Conservation (phyloP, 2,329 filamentous ascomycete species). For the Aspergillus carbonarius region DNA sequence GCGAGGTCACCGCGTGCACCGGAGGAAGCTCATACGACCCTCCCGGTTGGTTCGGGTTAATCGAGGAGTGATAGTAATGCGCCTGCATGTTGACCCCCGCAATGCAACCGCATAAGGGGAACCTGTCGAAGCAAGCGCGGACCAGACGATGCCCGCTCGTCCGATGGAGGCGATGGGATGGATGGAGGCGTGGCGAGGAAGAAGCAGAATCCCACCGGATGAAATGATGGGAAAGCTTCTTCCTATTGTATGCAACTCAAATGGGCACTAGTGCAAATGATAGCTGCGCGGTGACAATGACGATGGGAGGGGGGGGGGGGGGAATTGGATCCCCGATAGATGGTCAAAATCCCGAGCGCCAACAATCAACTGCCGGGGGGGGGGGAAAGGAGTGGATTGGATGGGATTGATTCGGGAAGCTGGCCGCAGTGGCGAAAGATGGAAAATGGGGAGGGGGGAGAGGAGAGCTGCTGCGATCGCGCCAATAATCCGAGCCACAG, state of each 20-base stretch:
- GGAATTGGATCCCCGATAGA: conserved; percentile 6
- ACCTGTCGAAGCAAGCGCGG: neutral
- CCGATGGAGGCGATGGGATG: neutral
- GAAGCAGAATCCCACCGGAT: conserved; percentile 6
- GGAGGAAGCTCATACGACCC: conserved; percentile 35
- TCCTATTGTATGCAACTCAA: conserved; percentile 1
- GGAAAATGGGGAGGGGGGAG: neutral
- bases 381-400: neutral
- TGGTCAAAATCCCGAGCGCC: conserved; percentile 6
- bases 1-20: conserved; percentile 37
- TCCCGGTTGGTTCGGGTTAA: conserved; percentile 24
- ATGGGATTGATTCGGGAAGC: neutral
- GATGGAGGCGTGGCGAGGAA: neutral
- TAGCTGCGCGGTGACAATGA: neutral
- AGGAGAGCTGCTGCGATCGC: neutral
- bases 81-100: conserved; percentile 32
- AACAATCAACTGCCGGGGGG: neutral
- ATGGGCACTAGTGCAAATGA: neutral
- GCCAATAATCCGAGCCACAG: neutral
- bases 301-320: neutral
- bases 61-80: conserved; percentile 32
- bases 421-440: conserved; percentile 7
- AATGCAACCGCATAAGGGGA: conserved; percentile 21
- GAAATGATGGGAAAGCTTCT: conserved; percentile 4
- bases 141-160: neutral